Evolutionary conservation across 2,329 filamentous ascomycete species (phyloP).

Genomic region (Penicillium oxalicum): DNA sequence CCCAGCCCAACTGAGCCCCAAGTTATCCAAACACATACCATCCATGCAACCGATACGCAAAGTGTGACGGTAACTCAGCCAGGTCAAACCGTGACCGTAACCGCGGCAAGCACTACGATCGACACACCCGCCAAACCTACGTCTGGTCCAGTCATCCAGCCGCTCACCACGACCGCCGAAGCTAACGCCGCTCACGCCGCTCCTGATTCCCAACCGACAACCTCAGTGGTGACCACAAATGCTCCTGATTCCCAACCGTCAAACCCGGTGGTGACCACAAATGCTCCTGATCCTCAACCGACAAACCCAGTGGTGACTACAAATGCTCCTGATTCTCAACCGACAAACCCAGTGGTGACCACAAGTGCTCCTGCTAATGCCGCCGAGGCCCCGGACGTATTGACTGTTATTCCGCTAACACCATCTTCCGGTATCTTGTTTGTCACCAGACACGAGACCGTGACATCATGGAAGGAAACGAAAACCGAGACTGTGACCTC

Average conservation of each 20-base stretch:
- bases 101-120: background rate
- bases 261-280: background rate
- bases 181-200: background rate
- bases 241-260: too few relatives aligned
- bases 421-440: slow-evolving; percentile 10
- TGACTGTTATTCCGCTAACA: slow-evolving; percentile 11
- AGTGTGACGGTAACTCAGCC: slow-evolving; percentile 4
- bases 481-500: slow-evolving; percentile 6
- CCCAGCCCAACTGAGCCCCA: background rate
- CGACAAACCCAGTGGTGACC: background rate
- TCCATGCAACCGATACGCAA: slow-evolving; percentile 4
- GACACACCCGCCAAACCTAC: background rate
- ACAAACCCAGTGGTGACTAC: background rate
- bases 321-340: background rate
- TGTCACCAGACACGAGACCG: background rate
- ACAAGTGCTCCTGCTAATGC: background rate
- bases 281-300: background rate
- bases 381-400: background rate
- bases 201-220: background rate
- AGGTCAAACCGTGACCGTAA: slow-evolving; percentile 6
- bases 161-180: background rate
- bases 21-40: slow-evolving; percentile 1
- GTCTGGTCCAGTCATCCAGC: background rate
- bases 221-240: background rate
- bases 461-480: slow-evolving; percentile 4